These are phyloP conservation scores for Fusarium xyrophilum DNA, from an alignment of 2,329 filamentous ascomycete genomes.

Conservation along the genomic window DNA sequence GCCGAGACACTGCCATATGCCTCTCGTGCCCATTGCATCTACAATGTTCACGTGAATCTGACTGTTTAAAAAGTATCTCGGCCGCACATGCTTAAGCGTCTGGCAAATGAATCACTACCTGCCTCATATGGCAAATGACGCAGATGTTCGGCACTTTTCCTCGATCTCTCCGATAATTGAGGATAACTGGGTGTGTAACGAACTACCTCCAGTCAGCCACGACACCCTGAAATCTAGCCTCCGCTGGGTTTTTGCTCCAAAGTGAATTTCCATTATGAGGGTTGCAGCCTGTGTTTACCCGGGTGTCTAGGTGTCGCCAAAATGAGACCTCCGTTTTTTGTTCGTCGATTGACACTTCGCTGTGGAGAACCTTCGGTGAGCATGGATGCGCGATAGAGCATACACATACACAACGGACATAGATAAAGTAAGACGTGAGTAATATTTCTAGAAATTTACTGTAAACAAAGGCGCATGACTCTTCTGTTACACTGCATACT, in stretches of 20 bases:
- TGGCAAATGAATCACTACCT: background rate
- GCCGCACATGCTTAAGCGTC: conserved; percentile 4
- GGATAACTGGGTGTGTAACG: background rate
- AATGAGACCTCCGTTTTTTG: background rate
- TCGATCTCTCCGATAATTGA: background rate
- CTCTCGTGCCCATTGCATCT: background rate
- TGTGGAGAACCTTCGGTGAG: background rate
- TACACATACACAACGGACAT: too few relatives aligned
- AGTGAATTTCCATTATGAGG: background rate
- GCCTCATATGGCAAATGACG: background rate
- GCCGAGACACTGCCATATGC: background rate
- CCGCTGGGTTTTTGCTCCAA: background rate
- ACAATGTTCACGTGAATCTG: background rate
- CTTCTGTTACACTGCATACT: conserved; percentile 27
- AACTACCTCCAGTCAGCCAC: background rate
- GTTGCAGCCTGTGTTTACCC: background rate
- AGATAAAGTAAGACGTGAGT: conserved; percentile 8
- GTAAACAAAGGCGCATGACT: conserved; percentile 20
- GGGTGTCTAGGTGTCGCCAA: background rate
- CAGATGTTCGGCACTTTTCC: background rate
- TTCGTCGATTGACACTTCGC: background rate
- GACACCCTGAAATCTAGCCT: background rate
- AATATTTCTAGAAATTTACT: conserved; percentile 28
- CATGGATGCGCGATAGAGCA: conserved; percentile 8
- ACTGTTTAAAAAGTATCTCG: background rate